Percentiles rank a stretch among this genome's conserved stretches.
Conservation (phyloP, 1,284 basidiomycete species). For the Meira nashicola region DNA sequence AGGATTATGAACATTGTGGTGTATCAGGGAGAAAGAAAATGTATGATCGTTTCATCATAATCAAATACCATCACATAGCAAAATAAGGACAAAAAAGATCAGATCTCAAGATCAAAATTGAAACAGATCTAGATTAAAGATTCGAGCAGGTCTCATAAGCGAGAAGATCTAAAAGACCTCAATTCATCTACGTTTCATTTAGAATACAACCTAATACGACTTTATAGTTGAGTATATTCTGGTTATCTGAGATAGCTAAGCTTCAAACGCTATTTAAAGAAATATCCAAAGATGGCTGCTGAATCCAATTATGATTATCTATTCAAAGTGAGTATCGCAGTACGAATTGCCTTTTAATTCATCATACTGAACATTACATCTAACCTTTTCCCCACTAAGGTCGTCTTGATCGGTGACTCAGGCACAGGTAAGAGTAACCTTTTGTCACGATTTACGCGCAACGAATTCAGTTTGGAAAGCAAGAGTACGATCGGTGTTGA, state of each 20-base stretch:
- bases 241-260: too few species aligned
- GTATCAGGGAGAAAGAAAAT: too few species aligned
- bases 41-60: too few species aligned
- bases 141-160: not conserved
- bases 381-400: not conserved
- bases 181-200: too few species aligned
- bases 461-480: constrained; percentile 98
- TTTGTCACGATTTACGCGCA: constrained; percentile 73
- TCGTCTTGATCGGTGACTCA: constrained; percentile 69
- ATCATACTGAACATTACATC: not conserved
- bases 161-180: not conserved
- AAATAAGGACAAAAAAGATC: not conserved
- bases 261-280: too few species aligned
- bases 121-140: not conserved
- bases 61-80: too few species aligned
- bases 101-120: not conserved
- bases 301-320: constrained; percentile 12
- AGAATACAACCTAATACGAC: too few species aligned
- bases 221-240: too few species aligned
- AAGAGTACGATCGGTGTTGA: constrained; percentile 95
- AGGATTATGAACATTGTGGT: too few species aligned
- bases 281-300: not conserved
- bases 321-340: constrained; percentile 3
- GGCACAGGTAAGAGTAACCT: constrained; percentile 87
- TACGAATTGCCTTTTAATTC: not conserved